A percentile compares a stretch with the other conserved stretches of the same genome.
phyloP scores from a whole-genome alignment of 1,284 basidiomycete species.

The Boletus smithii region DNA sequence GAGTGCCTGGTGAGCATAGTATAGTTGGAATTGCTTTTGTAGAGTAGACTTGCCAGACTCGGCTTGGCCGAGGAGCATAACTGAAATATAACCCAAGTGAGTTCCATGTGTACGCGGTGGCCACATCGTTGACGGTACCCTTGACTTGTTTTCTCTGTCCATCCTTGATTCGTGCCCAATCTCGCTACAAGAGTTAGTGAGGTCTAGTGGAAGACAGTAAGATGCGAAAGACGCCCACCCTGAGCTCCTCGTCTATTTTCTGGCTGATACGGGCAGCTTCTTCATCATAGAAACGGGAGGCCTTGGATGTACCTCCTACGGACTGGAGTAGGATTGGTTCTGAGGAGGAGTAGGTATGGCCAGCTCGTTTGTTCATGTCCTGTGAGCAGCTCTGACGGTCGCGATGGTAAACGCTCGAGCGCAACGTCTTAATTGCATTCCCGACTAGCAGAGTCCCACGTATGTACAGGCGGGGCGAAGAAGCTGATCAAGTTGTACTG shows the following conservation, averaged over 20 bases:
- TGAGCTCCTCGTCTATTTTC: slow-evolving; percentile 69
- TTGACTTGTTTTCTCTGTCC: slow-evolving; percentile 57
- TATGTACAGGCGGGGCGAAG: slow-evolving; percentile 37
- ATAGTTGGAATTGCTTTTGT: slow-evolving; percentile 78
- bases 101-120: neutral
- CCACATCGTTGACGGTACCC: slow-evolving; percentile 42
- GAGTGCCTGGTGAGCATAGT: slow-evolving; percentile 66
- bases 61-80: slow-evolving; percentile 71
- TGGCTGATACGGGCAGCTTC: slow-evolving; percentile 55
- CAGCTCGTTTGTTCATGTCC: slow-evolving; percentile 28
- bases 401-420: slow-evolving; percentile 18
- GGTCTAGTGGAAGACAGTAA: neutral
- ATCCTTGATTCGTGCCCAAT: slow-evolving; percentile 50
- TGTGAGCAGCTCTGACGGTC: slow-evolving; percentile 14
- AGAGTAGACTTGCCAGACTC: slow-evolving; percentile 79
- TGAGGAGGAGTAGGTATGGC: slow-evolving; percentile 31
- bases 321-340: slow-evolving; percentile 34
- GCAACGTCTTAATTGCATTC: slow-evolving; percentile 31
- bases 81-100: slow-evolving; percentile 32
- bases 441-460: slow-evolving; percentile 32
- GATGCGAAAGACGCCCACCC: slow-evolving; percentile 39
- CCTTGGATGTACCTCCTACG: slow-evolving; percentile 30
- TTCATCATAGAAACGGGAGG: slow-evolving; percentile 40
- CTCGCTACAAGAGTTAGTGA: slow-evolving; percentile 42
- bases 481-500: slow-evolving; percentile 33